These are phyloP conservation scores for Aspergillus carlsbadensis DNA, from an alignment of 495 filamentous ascomycete genomes.

Conservation along the genomic window DNA sequence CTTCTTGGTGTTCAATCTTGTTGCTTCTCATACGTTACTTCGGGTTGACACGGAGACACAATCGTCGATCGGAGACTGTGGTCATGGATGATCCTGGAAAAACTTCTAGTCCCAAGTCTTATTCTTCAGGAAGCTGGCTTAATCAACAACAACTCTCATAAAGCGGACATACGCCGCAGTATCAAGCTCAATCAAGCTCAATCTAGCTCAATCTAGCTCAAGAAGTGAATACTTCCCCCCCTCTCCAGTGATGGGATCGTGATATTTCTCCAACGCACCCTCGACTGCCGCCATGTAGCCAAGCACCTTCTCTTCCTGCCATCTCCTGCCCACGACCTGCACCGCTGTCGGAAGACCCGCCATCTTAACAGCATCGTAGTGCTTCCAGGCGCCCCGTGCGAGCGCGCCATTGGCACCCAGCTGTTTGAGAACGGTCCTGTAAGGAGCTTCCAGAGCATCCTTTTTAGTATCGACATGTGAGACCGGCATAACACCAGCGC, in stretches of 20 bases:
- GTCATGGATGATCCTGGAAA: too few relatives aligned
- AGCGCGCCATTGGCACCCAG: conserved; percentile 65
- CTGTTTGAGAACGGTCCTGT: conserved; percentile 47
- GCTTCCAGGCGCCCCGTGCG: conserved; percentile 78
- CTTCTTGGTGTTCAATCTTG: background rate
- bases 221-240: conserved; percentile 63
- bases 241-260: conserved; percentile 35
- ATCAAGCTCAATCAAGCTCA: too few relatives aligned
- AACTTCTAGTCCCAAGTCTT: too few relatives aligned
- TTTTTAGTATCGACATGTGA: conserved; percentile 72
- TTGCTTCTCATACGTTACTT: too few relatives aligned
- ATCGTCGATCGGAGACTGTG: too few relatives aligned
- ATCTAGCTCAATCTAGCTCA: conserved; percentile 52
- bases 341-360: conserved; percentile 83
- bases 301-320: conserved; percentile 92
- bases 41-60: too few relatives aligned
- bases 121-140: too few relatives aligned
- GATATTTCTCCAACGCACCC: conserved; percentile 60
- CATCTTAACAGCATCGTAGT: conserved; percentile 84
- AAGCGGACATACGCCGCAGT: too few relatives aligned
- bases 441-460: conserved; percentile 60
- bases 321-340: conserved; percentile 78
- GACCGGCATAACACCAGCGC: conserved; percentile 80
- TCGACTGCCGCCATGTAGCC: conserved; percentile 80
- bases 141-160: background rate